phyloP scores from a whole-genome alignment of 1,284 basidiomycete genomes.

The Irpex rosettiformis region DNA sequence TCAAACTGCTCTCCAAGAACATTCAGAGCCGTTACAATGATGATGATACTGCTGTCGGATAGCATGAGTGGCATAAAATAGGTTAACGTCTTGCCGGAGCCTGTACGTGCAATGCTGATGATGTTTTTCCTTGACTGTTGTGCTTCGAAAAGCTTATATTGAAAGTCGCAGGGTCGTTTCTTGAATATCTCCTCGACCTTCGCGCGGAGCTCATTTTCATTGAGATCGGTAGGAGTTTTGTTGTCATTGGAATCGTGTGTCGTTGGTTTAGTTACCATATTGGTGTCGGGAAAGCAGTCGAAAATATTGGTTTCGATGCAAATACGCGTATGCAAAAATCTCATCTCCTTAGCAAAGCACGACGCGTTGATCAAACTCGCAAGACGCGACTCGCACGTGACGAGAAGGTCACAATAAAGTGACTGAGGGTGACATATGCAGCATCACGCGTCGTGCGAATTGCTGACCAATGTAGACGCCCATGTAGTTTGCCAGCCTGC shows the following conservation, averaged over 20 bases:
- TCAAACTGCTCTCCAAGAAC: conserved; percentile 19
- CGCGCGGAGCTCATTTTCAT: neutral
- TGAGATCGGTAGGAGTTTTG: neutral
- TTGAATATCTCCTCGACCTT: neutral
- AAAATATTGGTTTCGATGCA: too few species aligned
- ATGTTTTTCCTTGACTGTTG: neutral
- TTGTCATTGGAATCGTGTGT: too few species aligned
- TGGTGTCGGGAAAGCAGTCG: too few species aligned
- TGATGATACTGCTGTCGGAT: neutral
- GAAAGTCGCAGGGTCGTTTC: neutral
- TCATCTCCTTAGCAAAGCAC: neutral
- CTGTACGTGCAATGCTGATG: conserved; percentile 7
- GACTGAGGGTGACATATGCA: neutral
- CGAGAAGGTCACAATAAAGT: neutral
- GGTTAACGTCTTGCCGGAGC: conserved; percentile 14
- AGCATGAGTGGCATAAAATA: conserved; percentile 15
- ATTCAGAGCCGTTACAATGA: conserved; percentile 19
- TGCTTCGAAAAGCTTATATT: neutral
- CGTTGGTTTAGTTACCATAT: too few species aligned
- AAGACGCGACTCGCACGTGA: neutral
- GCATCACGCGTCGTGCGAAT: neutral
- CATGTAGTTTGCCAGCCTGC: neutral
- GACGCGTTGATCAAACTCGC: neutral
- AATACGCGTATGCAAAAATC: neutral
- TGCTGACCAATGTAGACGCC: neutral